Evolutionary conservation across 1,284 basidiomycete species (phyloP), one percentile per base, ranked within the genome.

Genomic region (Moniliophthora roreri): DNA sequence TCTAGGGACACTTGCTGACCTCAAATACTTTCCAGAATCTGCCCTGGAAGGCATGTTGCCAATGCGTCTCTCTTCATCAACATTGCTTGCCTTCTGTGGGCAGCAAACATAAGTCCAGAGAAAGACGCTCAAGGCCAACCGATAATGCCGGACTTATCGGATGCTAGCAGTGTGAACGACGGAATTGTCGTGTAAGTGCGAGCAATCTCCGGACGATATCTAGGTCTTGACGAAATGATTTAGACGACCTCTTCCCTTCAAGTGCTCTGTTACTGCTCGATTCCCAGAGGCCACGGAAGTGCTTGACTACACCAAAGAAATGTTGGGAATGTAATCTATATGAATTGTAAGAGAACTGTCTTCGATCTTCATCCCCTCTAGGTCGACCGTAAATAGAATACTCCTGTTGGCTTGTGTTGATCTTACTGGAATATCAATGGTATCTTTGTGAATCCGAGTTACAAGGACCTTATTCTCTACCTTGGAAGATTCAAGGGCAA

Each of bases 41-140:
- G 52, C 23, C 26, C 38, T 15, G 52, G 52, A 32, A 26, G 45
- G 16, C 38, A 53, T 32, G 28, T 53, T 2, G 52, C 52, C 7
- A 36, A 49, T 24, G 36, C 28, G 26, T 48, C 52, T 13, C 11
- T 53, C 3, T 53, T 48, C 26, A 48, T 53, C 32, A 39, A 35
- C 13, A 53, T 53, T 3, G 48, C 39, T n/a, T 21, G 46, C 16
- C 46, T 36, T 23, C 20, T 47, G n/a, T 52, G 49, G 49, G 34
- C 38, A 3, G 26, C 37, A 21, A 48, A 48, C 32, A 37, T 48
- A 10, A 18, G 11, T 10, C n/a, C 16, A 15, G 34, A 24, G 34
- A 36, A 37, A 18, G 34, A 48, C 15, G 28, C n/a, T 18, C 20
- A 48, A 20, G 47, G 34, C 20, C 8, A 34, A 15, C 15, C 15